phyloP scores from a whole-genome alignment of 1,139 yeast species.

The Scheffersomyces titani region DNA sequence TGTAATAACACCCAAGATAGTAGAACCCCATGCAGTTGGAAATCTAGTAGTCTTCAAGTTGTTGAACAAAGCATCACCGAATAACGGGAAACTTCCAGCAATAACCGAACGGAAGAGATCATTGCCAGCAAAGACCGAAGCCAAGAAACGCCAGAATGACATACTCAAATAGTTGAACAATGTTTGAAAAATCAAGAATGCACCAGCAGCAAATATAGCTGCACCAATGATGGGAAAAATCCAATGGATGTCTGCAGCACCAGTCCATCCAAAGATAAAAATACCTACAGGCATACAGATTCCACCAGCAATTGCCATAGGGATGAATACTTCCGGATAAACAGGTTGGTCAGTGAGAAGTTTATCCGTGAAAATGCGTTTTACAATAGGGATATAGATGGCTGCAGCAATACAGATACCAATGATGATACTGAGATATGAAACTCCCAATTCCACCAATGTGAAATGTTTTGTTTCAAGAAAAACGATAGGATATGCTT shows the following conservation, averaged over 20 bases:
- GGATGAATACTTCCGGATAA: conserved; percentile 43
- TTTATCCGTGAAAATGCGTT: conserved; percentile 24
- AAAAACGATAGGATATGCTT: conserved; percentile 62
- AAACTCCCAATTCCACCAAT: conserved; percentile 46
- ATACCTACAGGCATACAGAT: conserved; percentile 44
- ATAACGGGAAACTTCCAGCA: conserved; percentile 65
- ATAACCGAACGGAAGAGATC: conserved; percentile 53
- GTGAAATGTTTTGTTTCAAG: conserved; percentile 46
- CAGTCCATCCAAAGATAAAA: conserved; percentile 55
- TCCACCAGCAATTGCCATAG: conserved; percentile 46
- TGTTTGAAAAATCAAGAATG: conserved; percentile 44
- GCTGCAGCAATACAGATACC: conserved; percentile 38
- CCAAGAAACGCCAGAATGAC: conserved; percentile 44
- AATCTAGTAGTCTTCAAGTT: conserved; percentile 44
- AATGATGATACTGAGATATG: conserved; percentile 45
- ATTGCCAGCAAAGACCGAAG: conserved; percentile 62
- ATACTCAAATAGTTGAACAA: conserved; percentile 35
- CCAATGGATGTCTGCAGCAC: conserved; percentile 42
- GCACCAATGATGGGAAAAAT: conserved; percentile 46
- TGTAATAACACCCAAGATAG: conserved; percentile 47
- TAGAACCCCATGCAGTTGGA: conserved; percentile 61
- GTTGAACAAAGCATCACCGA: conserved; percentile 52
- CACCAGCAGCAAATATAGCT: conserved; percentile 35
- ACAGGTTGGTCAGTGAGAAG: conserved; percentile 22
- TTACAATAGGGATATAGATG: conserved; percentile 23